Evolutionary conservation across 768 basidiomycete species (phyloP).

Genomic region (Tylopilus felleus): DNA sequence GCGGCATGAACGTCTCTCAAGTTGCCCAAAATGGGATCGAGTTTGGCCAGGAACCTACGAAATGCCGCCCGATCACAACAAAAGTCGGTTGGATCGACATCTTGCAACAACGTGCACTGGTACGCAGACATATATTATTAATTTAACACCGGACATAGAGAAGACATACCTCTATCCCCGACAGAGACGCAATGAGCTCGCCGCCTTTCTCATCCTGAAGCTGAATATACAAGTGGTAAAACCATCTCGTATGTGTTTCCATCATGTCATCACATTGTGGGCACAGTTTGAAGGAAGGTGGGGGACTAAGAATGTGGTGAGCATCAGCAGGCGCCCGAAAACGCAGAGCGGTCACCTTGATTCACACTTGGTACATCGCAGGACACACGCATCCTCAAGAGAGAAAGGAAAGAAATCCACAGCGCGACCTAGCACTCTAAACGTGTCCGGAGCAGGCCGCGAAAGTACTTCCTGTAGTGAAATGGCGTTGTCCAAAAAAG

Average conservation of each 20-base stretch:
- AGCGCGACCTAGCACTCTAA: conserved; percentile 46
- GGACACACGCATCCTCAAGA: conserved; percentile 44
- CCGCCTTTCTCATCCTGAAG: conserved; percentile 49
- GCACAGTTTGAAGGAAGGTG: conserved; percentile 42
- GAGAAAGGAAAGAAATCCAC: conserved; percentile 55
- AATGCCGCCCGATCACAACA: conserved; percentile 38
- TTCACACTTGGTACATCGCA: conserved; percentile 53
- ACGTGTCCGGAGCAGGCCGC: conserved; percentile 34
- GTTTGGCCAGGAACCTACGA: conserved; percentile 35
- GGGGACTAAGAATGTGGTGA: conserved; percentile 38
- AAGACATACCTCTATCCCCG: conserved; percentile 41
- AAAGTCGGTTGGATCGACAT: conserved; percentile 43
- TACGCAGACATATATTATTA: not conserved
- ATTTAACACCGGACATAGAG: not conserved
- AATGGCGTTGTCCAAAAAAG: conserved; percentile 15
- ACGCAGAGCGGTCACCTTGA: conserved; percentile 37
- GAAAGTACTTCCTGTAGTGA: conserved; percentile 37
- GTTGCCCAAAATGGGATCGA: conserved; percentile 48
- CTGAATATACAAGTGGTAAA: conserved; percentile 48
- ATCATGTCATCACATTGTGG: conserved; percentile 51
- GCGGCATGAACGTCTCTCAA: conserved; percentile 40
- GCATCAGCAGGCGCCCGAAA: not conserved
- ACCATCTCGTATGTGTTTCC: conserved; percentile 44
- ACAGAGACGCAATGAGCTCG: conserved; percentile 45
- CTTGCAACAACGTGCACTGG: conserved; percentile 45